Conservation (phyloP, 2,329 filamentous ascomycete species). For the Claviceps africana region DNA sequence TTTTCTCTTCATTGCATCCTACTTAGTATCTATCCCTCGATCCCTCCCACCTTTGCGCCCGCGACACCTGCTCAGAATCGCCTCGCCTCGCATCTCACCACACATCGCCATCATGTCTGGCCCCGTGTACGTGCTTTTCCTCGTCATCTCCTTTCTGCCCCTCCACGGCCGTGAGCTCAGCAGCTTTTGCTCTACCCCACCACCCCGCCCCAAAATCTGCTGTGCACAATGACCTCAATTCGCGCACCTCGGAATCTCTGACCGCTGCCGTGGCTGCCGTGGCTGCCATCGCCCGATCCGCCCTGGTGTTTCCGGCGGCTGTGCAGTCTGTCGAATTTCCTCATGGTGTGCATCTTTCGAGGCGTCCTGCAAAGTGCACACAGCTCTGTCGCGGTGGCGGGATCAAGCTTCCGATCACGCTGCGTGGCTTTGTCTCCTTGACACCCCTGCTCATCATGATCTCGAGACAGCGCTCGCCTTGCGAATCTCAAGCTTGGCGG, state of each 20-base stretch:
- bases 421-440: slow-evolving; percentile 2
- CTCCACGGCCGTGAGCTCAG: neutral
- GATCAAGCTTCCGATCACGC: neutral
- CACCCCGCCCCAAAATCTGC: slow-evolving; percentile 22
- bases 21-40: no score
- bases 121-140: slow-evolving; percentile 45
- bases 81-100: neutral
- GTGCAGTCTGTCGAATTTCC: neutral
- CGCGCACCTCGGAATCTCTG: slow-evolving; percentile 19
- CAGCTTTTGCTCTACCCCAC: slow-evolving; percentile 20
- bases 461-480: slow-evolving; percentile 51
- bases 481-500: slow-evolving; percentile 59
- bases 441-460: slow-evolving; percentile 24
- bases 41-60: neutral
- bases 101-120: slow-evolving; percentile 41
- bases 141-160: slow-evolving; percentile 3
- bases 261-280: slow-evolving; percentile 11
- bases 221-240: slow-evolving; percentile 20
- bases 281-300: slow-evolving; percentile 11
- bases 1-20: slow-evolving; percentile 7
- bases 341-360: neutral
- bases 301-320: slow-evolving; percentile 6
- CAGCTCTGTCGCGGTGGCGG: neutral
- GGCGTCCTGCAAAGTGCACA: neutral
- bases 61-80: slow-evolving; percentile 1